Evolutionary conservation across 441 rosid genomes (phyloP), one percentile per base, ranked within the genome.

Genomic region (Syzygium syzygioides): DNA sequence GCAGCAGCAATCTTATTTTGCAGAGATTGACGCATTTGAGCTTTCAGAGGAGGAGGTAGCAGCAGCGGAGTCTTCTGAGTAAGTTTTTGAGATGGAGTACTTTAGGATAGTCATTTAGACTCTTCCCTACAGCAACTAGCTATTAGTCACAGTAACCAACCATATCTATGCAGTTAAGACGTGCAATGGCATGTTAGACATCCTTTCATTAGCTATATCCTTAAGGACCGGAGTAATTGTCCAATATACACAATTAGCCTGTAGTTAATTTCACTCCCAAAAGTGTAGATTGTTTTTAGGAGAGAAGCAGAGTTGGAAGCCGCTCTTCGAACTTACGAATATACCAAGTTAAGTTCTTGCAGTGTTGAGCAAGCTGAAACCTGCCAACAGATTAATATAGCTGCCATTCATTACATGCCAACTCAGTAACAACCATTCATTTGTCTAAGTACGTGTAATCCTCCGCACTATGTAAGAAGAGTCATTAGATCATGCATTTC

Each of bases 41-140:
- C 89, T 87, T 26, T 59, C 89, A 4, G 89, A 87, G 85, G 89
- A 87, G 89, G 89, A 55, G 41, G 87, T 86, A 62, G 89, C 60
- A 6, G 79, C n/a, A 1, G 52, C 23, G 3, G 2, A 45, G 30
- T 45, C 64, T 45, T 79, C 52, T 3, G 86, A 87, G 3, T 87
- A 59, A 87, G 56, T 48, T 60, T 60, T 41, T 25, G 0, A 0
- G 83, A 76, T 23, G 20, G 83, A 76, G n/a, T 76, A 76, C 28
- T 76, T 23, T 23, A 23, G 53, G 53, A 76, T 76, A 41, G 83
- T 76, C 83, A 76, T 76, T 23, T 6, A 13, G 52, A 76, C 52
- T 76, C 83, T 76, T 76, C 83, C 10, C 83, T 23, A 76, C 53
- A 76, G 52, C 10, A 76, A 41, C 50, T 41, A 76, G 5, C 83